These are phyloP conservation scores for Flammula alnicola DNA, from an alignment of 1,284 basidiomycete genomes.

Conservation along the genomic window DNA sequence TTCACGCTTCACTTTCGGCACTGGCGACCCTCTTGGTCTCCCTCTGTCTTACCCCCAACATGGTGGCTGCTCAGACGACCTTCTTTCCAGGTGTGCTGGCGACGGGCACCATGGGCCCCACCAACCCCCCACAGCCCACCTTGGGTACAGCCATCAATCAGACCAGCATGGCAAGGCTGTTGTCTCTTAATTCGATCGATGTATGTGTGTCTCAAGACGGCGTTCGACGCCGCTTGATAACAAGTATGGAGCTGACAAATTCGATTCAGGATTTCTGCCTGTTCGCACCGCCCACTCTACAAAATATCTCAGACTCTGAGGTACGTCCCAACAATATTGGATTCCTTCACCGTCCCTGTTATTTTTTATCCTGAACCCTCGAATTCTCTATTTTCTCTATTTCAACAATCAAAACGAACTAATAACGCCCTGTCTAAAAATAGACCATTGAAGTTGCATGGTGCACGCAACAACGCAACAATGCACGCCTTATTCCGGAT, in stretches of 20 bases:
- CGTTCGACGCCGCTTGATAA: background rate
- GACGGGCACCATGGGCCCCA: constrained; percentile 43
- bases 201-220: constrained; percentile 21
- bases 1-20: too few relatives aligned
- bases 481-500: constrained; percentile 63
- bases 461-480: constrained; percentile 67
- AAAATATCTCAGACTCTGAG: constrained; percentile 41
- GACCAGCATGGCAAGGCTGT: constrained; percentile 39
- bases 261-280: constrained; percentile 42
- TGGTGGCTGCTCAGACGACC: constrained; percentile 24
- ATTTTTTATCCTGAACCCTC: too few relatives aligned
- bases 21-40: constrained; percentile 4
- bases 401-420: too few relatives aligned
- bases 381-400: too few relatives aligned
- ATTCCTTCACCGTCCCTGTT: too few relatives aligned
- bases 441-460: constrained; percentile 69
- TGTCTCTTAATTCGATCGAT: constrained; percentile 45
- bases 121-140: constrained; percentile 43
- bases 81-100: constrained; percentile 42
- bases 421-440: constrained; percentile 11
- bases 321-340: too few relatives aligned
- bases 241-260: background rate
- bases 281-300: constrained; percentile 40
- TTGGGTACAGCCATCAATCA: constrained; percentile 45
- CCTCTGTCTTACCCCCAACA: background rate